A percentile compares a stretch with the other conserved stretches of the same genome.
Evolutionary conservation across 192 early-diverging fungal species (phyloP).

Genomic region (Entomortierella chlamydospora): DNA sequence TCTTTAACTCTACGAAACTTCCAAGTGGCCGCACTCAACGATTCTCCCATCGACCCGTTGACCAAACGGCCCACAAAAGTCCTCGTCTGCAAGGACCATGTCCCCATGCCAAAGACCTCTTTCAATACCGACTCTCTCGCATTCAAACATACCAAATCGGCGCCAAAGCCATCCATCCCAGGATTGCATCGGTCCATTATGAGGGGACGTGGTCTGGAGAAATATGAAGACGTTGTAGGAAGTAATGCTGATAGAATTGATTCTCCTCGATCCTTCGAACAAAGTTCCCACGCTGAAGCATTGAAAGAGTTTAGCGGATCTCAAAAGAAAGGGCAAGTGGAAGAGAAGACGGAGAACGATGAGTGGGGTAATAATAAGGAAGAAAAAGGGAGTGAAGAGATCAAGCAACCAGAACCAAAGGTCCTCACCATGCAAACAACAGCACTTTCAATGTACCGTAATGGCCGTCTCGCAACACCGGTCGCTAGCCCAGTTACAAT

Average conservation of each 20-base stretch:
- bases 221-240: background rate
- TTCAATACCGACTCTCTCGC: constrained; percentile 14
- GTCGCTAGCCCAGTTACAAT: background rate
- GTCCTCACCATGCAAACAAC: constrained; percentile 10
- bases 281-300: constrained; percentile 29
- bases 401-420: background rate
- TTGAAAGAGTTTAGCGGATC: background rate
- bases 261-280: constrained; percentile 23
- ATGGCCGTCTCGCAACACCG: constrained; percentile 17
- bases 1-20: constrained; percentile 27
- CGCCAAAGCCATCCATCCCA: constrained; percentile 27
- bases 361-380: constrained; percentile 1
- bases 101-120: constrained; percentile 41
- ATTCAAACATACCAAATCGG: constrained; percentile 26
- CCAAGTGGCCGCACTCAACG: constrained; percentile 40
- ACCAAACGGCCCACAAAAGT: constrained; percentile 36
- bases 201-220: constrained; percentile 14
- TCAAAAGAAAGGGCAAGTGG: background rate
- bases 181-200: constrained; percentile 40
- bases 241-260: background rate
- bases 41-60: constrained; percentile 8
- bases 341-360: background rate
- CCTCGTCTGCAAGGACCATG: constrained; percentile 47
- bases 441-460: constrained; percentile 15
- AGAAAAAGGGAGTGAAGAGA: background rate